phyloP scores from a whole-genome alignment of 164 flowering plant species.

The Vitis rotundifolia region DNA sequence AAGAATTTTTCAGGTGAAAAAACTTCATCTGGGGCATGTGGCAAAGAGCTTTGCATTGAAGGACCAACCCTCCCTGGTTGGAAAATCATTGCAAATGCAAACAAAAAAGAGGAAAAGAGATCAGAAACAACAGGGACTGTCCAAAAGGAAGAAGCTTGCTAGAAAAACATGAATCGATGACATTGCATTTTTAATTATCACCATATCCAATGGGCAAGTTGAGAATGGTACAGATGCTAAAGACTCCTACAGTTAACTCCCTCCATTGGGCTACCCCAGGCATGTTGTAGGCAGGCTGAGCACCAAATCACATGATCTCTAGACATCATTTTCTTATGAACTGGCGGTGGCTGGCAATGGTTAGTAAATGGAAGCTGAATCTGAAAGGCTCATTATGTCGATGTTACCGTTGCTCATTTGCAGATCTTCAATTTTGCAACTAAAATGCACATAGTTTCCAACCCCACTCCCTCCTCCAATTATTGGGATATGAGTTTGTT shows the following conservation, averaged over 20 bases:
- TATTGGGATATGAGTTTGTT: too few relatives aligned
- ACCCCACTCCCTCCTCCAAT: too few relatives aligned
- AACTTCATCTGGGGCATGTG: constrained; percentile 90
- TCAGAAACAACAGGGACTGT: constrained; percentile 41
- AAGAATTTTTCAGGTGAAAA: constrained; percentile 81
- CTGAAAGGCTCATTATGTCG: neutral
- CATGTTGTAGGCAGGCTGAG: too few relatives aligned
- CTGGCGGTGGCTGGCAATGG: neutral
- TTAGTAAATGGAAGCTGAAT: neutral
- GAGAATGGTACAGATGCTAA: neutral
- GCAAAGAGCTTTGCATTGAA: constrained; percentile 90
- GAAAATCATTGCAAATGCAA: constrained; percentile 56
- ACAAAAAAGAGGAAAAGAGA: constrained; percentile 74
- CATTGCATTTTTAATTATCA: too few relatives aligned
- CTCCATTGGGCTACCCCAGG: too few relatives aligned
- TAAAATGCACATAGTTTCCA: neutral
- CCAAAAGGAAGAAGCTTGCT: constrained; percentile 41
- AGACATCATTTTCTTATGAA: neutral
- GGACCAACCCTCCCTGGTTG: constrained; percentile 89
- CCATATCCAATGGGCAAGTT: too few relatives aligned
- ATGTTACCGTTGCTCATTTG: neutral
- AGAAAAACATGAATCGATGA: constrained; percentile 24
- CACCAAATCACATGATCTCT: neutral
- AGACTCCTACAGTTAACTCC: too few relatives aligned
- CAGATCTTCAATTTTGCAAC: neutral